Conservation (phyloP, 495 filamentous ascomycete species). For the Coniosporium apollinis region DNA sequence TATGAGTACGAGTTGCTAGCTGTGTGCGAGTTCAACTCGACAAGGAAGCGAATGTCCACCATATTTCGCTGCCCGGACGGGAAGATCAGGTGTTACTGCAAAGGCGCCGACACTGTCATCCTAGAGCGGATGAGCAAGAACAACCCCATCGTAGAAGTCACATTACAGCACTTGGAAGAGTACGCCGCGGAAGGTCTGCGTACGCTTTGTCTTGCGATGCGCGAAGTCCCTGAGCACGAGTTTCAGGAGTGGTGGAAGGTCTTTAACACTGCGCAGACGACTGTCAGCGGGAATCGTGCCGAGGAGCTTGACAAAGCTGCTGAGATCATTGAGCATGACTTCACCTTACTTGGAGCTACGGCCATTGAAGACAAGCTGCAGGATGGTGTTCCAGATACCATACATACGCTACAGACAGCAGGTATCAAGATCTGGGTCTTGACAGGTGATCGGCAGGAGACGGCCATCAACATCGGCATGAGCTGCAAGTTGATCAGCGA, state of each 20-base stretch:
- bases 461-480: slow-evolving; percentile 99
- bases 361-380: slow-evolving; percentile 96
- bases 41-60: slow-evolving; percentile 92
- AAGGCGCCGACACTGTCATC: slow-evolving; percentile 97
- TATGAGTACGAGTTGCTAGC: slow-evolving; percentile 82
- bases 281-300: slow-evolving; percentile 76
- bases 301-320: slow-evolving; percentile 96
- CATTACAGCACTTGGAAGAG: slow-evolving; percentile 86
- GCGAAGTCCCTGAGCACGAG: slow-evolving; percentile 82
- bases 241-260: slow-evolving; percentile 78
- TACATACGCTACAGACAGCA: slow-evolving; percentile 89
- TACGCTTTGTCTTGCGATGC: slow-evolving; percentile 89
- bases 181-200: slow-evolving; percentile 94
- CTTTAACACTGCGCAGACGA: slow-evolving; percentile 78
- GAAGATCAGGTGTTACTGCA: slow-evolving; percentile 82
- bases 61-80: slow-evolving; percentile 95
- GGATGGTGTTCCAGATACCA: slow-evolving; percentile 96
- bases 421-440: slow-evolving; percentile 99
- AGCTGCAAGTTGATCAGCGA: slow-evolving; percentile 97
- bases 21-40: slow-evolving; percentile 98
- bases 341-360: slow-evolving; percentile 83
- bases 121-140: slow-evolving; percentile 63
- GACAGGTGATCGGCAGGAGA: slow-evolving; percentile 96
- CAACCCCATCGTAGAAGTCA: slow-evolving; percentile 74
- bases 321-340: slow-evolving; percentile 83